A percentile compares a stretch with the other conserved stretches of the same genome.
Evolutionary conservation across 345 rosid genomes (phyloP).

Genomic region (Sapria himalayana): DNA sequence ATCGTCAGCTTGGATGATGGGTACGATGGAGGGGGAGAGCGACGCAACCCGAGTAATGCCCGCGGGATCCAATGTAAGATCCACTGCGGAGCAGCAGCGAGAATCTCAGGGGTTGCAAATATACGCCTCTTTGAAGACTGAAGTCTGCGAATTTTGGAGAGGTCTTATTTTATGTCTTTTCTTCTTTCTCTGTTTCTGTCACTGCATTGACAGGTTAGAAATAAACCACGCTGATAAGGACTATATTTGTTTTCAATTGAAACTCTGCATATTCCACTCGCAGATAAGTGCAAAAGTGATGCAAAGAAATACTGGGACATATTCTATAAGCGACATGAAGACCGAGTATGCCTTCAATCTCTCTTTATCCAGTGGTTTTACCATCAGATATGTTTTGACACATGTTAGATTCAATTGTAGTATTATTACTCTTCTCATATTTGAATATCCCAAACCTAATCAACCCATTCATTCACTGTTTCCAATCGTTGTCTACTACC

Average conservation of each 20-base stretch:
- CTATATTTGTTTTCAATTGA: not conserved
- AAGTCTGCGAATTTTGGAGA: slow-evolving; percentile 63
- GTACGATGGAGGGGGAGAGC: too few species aligned
- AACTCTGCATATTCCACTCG: not conserved
- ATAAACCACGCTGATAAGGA: too few species aligned
- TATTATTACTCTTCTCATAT: too few species aligned
- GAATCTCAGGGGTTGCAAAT: slow-evolving; percentile 33
- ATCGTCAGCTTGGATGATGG: too few species aligned
- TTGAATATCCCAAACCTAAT: too few species aligned
- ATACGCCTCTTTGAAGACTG: slow-evolving; percentile 30
- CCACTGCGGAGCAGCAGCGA: slow-evolving; percentile 15
- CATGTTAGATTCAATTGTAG: too few species aligned
- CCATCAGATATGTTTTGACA: too few species aligned
- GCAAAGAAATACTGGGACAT: slow-evolving; percentile 84
- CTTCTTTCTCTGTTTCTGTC: not conserved
- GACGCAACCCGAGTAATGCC: too few species aligned
- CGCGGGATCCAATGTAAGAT: slow-evolving; percentile 18
- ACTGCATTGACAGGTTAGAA: too few species aligned
- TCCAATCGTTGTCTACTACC: too few species aligned
- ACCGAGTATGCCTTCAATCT: slow-evolving; percentile 18
- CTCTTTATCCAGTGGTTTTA: not conserved
- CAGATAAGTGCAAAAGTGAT: slow-evolving; percentile 71
- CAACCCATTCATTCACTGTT: too few species aligned
- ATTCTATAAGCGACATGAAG: slow-evolving; percentile 72
- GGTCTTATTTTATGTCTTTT: slow-evolving; percentile 20